Conservation (phyloP, 495 filamentous ascomycete species). For the Tuber indicum region DNA sequence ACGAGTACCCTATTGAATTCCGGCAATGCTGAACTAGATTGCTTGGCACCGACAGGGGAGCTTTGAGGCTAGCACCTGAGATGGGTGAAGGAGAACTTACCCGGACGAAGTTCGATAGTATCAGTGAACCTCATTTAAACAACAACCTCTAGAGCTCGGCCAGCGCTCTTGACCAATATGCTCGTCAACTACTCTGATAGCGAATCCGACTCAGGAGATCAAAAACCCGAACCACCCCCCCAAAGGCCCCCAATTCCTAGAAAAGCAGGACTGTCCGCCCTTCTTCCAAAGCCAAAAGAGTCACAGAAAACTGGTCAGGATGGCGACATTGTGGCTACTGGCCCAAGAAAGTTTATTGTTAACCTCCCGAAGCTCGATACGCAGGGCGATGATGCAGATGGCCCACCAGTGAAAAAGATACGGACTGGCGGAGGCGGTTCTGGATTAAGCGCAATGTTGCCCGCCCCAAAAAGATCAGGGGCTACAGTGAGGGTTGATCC, state of each 20-base stretch:
- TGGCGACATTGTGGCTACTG: constrained; percentile 13
- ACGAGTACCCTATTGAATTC: background rate
- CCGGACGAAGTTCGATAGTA: background rate
- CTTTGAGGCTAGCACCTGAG: background rate
- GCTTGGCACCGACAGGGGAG: background rate
- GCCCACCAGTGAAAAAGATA: constrained; percentile 31
- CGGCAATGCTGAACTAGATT: background rate
- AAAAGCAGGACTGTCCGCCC: constrained; percentile 15
- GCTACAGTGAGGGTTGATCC: constrained; percentile 16
- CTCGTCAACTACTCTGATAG: constrained; percentile 40
- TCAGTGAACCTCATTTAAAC: background rate
- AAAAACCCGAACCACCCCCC: constrained; percentile 6
- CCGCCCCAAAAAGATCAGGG: constrained; percentile 38
- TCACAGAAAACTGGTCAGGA: constrained; percentile 16
- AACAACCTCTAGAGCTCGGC: background rate
- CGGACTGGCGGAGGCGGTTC: constrained; percentile 25
- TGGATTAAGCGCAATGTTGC: constrained; percentile 37
- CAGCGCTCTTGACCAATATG: constrained; percentile 16
- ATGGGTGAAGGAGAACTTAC: background rate
- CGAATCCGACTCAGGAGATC: constrained; percentile 33
- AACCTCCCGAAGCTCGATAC: constrained; percentile 37
- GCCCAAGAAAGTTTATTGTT: constrained; percentile 39
- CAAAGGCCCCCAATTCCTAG: background rate
- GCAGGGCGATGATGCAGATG: constrained; percentile 23
- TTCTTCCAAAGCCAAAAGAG: constrained; percentile 39